phyloP scores from a whole-genome alignment of 208 protist species.

The Leishmania amazonensis region DNA sequence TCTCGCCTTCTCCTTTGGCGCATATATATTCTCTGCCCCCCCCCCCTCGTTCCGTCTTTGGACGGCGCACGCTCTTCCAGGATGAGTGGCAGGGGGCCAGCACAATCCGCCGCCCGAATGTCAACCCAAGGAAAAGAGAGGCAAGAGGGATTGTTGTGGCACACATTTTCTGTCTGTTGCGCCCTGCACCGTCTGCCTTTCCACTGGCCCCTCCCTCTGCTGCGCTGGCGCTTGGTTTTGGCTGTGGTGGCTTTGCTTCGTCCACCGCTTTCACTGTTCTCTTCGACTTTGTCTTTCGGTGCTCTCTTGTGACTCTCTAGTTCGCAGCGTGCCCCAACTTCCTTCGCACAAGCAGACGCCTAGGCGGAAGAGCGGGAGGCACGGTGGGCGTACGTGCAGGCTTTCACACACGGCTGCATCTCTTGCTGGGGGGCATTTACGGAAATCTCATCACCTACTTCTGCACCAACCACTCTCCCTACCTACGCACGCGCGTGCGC shows the following conservation, averaged over 20 bases:
- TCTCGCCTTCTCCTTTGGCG: background rate
- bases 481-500: background rate
- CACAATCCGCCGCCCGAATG: background rate
- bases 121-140: too few relatives aligned
- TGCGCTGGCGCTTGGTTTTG: background rate
- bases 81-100: background rate
- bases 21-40: background rate
- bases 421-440: background rate
- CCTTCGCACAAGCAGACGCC: background rate
- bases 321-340: background rate
- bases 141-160: background rate
- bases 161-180: background rate
- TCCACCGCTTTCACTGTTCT: background rate
- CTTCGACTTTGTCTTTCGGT: background rate
- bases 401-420: background rate
- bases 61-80: background rate
- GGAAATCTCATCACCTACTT: background rate
- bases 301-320: background rate
- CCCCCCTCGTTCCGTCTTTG: background rate
- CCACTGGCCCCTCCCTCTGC: background rate
- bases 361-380: background rate
- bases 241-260: background rate
- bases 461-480: background rate
- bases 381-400: background rate
- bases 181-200: background rate